These are phyloP conservation scores for Mortierella claussenii DNA, from an alignment of 192 early-diverging fungal genomes.

Conservation along the genomic window DNA sequence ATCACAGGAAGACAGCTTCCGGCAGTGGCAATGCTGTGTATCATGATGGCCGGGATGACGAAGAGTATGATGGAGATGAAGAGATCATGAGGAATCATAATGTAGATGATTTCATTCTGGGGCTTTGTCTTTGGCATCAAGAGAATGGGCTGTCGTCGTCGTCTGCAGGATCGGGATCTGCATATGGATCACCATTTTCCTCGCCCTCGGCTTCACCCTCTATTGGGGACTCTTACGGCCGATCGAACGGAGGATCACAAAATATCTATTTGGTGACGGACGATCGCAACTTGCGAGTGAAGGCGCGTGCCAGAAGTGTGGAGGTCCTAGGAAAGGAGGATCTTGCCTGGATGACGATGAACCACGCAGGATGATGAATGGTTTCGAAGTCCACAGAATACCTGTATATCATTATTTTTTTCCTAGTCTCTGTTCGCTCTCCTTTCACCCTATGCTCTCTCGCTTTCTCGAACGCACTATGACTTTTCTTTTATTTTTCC, in stretches of 20 bases:
- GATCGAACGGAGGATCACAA: not conserved
- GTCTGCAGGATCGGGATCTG: not conserved
- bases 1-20: constrained; percentile 22
- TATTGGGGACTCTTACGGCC: not conserved
- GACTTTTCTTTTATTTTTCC: no score
- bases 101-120: constrained; percentile 68
- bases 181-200: no score
- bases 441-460: no score
- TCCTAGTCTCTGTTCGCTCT: constrained; percentile 5
- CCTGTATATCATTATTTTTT: not conserved
- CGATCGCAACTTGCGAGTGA: constrained; percentile 68
- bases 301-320: constrained; percentile 64
- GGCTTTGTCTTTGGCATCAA: constrained; percentile 63
- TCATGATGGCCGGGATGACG: constrained; percentile 27
- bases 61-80: constrained; percentile 52
- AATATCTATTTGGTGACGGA: constrained; percentile 60
- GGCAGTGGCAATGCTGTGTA: constrained; percentile 2
- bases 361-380: not conserved
- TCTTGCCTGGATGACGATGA: constrained; percentile 30
- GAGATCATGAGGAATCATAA: constrained; percentile 64
- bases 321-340: constrained; percentile 56
- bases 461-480: no score
- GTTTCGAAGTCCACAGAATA: not conserved
- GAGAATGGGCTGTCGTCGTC: constrained; percentile 15
- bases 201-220: no score